Conservation (phyloP, 2,329 filamentous ascomycete species). For the Penicillium vulpinum region DNA sequence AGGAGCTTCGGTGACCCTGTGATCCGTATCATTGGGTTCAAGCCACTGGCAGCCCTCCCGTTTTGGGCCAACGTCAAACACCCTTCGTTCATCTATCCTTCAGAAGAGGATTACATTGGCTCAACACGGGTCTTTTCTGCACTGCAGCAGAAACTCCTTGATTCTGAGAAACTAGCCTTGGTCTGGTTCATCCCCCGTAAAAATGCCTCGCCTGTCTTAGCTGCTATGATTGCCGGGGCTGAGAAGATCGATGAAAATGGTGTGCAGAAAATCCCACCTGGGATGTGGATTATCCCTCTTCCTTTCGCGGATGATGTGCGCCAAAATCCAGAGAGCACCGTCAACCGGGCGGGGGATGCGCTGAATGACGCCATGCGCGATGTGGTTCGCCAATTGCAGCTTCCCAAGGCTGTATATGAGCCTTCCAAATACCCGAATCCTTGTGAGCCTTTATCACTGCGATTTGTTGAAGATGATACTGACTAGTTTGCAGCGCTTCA, state of each 20-base stretch:
- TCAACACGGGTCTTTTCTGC: slow-evolving; percentile 92
- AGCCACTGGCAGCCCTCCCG: slow-evolving; percentile 70
- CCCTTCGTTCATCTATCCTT: slow-evolving; percentile 90
- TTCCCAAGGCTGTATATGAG: slow-evolving; percentile 82
- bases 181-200: slow-evolving; percentile 85
- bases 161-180: slow-evolving; percentile 76
- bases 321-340: slow-evolving; percentile 63
- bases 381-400: slow-evolving; percentile 80
- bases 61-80: slow-evolving; percentile 84
- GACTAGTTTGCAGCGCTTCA: slow-evolving; percentile 61
- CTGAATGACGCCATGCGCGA: slow-evolving; percentile 79
- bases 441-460: slow-evolving; percentile 30
- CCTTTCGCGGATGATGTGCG: slow-evolving; percentile 89
- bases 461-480: neutral
- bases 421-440: slow-evolving; percentile 89
- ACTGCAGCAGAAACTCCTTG: slow-evolving; percentile 80
- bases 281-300: slow-evolving; percentile 83
- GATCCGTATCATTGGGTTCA: slow-evolving; percentile 92
- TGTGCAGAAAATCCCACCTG: slow-evolving; percentile 72
- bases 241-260: slow-evolving; percentile 65
- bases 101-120: slow-evolving; percentile 83
- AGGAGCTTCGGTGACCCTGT: slow-evolving; percentile 78
- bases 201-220: slow-evolving; percentile 76
- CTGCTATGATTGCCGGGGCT: slow-evolving; percentile 75
- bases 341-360: slow-evolving; percentile 63